phyloP scores from a whole-genome alignment of 2,329 filamentous ascomycete genomes.

The Stemphylium vesicarium region DNA sequence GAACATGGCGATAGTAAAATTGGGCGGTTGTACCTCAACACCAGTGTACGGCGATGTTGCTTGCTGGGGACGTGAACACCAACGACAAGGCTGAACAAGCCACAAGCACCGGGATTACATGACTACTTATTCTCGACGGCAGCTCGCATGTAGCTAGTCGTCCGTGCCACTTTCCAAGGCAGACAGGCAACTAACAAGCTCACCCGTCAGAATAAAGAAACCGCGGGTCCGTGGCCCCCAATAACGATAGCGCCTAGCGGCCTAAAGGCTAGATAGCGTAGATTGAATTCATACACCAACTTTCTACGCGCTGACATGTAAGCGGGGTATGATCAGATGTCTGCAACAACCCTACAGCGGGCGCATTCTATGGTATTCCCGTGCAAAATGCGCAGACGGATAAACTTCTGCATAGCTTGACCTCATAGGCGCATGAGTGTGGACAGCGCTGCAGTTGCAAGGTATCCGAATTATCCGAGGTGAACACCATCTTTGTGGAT shows the following conservation, averaged over 20 bases:
- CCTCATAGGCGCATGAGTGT: not conserved
- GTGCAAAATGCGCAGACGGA: not conserved
- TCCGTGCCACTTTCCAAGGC: constrained; percentile 1
- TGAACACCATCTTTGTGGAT: not conserved
- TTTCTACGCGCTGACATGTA: constrained; percentile 6
- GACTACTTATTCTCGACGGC: constrained; percentile 13
- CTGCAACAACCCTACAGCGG: not conserved
- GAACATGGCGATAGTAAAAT: constrained; percentile 31
- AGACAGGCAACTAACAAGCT: constrained; percentile 2
- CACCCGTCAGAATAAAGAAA: constrained; percentile 6
- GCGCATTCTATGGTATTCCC: not conserved
- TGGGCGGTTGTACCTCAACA: constrained; percentile 12
- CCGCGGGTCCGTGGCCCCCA: constrained; percentile 5
- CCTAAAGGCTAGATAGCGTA: constrained; percentile 2
- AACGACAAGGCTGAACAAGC: constrained; percentile 16
- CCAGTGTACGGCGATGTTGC: constrained; percentile 4
- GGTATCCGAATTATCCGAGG: not conserved
- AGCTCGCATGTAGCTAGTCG: constrained; percentile 6
- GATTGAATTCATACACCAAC: constrained; percentile 2
- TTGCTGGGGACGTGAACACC: constrained; percentile 11
- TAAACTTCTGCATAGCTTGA: not conserved
- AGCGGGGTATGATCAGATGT: not conserved
- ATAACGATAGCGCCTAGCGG: constrained; percentile 6
- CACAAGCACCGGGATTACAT: constrained; percentile 2
- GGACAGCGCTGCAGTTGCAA: not conserved